Conservation (phyloP, 1,139 yeast species). For the Pichia sp. region DNA sequence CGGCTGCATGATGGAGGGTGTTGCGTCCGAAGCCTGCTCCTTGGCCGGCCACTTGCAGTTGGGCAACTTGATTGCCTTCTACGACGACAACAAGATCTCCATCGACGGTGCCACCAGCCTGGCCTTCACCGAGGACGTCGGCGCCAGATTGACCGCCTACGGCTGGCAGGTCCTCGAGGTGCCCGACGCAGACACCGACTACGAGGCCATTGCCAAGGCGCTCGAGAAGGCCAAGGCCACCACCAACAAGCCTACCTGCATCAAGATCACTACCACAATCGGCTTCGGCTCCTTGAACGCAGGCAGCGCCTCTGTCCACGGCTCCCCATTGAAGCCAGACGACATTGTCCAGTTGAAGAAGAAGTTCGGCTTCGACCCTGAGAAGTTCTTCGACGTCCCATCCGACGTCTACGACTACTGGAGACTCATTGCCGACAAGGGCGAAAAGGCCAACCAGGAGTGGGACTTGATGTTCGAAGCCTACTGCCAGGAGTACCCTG, state of each 20-base stretch:
- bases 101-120: conserved; percentile 91
- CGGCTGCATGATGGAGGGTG: conserved; percentile 99
- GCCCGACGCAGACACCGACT: conserved; percentile 76
- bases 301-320: conserved; percentile 95
- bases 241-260: conserved; percentile 81
- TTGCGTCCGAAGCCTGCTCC: conserved; percentile 89
- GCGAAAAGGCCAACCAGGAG: conserved; percentile 61
- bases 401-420: conserved; percentile 76
- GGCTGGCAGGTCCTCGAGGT: conserved; percentile 91
- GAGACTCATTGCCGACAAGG: conserved; percentile 54
- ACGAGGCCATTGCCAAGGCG: conserved; percentile 69
- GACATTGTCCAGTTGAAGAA: conserved; percentile 85
- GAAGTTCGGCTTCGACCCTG: conserved; percentile 86
- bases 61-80: conserved; percentile 90
- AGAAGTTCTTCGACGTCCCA: conserved; percentile 73
- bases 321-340: conserved; percentile 93
- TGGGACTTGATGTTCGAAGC: conserved; percentile 66
- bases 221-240: conserved; percentile 64
- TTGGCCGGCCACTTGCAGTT: conserved; percentile 95
- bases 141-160: conserved; percentile 80
- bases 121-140: conserved; percentile 94
- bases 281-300: conserved; percentile 87
- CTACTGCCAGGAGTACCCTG: conserved; percentile 71
- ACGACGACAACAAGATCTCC: conserved; percentile 97
- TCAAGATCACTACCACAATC: conserved; percentile 84